phyloP scores from a whole-genome alignment of 495 filamentous ascomycete genomes.

The Parathielavia appendiculata region DNA sequence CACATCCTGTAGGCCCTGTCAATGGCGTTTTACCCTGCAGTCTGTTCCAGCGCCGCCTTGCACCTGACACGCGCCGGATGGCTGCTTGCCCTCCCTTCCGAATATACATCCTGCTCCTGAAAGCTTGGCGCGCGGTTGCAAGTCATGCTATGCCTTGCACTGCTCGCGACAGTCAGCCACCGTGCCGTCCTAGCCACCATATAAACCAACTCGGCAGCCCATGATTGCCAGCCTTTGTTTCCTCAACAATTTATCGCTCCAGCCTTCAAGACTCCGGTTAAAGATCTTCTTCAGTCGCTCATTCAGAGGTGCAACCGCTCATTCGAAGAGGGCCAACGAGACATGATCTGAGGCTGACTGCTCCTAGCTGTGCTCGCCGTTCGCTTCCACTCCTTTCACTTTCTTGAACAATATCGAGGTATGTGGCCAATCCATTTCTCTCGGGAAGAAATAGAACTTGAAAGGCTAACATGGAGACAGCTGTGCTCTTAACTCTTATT shows the following conservation, averaged over 20 bases:
- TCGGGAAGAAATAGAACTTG: neutral
- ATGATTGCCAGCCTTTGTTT: conserved; percentile 28
- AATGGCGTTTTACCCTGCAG: conserved; percentile 41
- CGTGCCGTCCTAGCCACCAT: conserved; percentile 27
- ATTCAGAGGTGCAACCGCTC: conserved; percentile 42
- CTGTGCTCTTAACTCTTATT: conserved; percentile 46
- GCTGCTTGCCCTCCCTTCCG: conserved; percentile 38
- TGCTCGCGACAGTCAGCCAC: conserved; percentile 17
- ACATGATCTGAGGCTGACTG: conserved; percentile 17
- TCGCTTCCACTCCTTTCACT: conserved; percentile 44
- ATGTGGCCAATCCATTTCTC: conserved; percentile 7
- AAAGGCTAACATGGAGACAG: conserved; percentile 29
- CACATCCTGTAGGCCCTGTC: conserved; percentile 17
- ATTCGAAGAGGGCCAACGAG: neutral
- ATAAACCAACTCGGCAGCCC: conserved; percentile 34
- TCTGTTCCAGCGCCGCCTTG: conserved; percentile 34
- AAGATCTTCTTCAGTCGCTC: conserved; percentile 41
- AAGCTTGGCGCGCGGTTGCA: conserved; percentile 38
- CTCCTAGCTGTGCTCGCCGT: conserved; percentile 47
- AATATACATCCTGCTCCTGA: conserved; percentile 33
- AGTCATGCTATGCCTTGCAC: conserved; percentile 33
- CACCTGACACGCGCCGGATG: conserved; percentile 47
- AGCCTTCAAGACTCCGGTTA: conserved; percentile 23
- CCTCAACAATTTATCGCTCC: conserved; percentile 38
- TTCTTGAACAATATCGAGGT: conserved; percentile 43